Conservation (phyloP, 306 rosid genomes). For the Vigna unguiculata region DNA sequence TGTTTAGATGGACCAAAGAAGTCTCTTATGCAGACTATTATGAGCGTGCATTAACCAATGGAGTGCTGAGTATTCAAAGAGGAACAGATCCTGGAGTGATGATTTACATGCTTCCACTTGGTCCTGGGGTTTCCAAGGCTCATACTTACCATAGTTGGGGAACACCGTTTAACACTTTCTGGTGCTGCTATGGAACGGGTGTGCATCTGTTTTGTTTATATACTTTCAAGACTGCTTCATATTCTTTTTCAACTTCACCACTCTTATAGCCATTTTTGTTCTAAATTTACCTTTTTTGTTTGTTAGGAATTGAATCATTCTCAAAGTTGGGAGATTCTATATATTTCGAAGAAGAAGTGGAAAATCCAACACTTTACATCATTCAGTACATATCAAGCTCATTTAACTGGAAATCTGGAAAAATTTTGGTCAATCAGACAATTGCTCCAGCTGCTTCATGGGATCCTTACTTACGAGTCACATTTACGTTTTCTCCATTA, state of each 20-base stretch:
- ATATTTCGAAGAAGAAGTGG: slow-evolving; percentile 79
- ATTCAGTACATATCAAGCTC: slow-evolving; percentile 85
- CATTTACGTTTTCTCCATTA: slow-evolving; percentile 55
- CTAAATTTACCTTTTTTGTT: slow-evolving; percentile 24
- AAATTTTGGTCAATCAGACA: slow-evolving; percentile 56
- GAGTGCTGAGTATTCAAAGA: slow-evolving; percentile 86
- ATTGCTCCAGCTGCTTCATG: slow-evolving; percentile 62
- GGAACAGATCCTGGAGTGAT: slow-evolving; percentile 95
- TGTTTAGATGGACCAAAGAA: slow-evolving; percentile 90
- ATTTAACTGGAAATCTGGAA: slow-evolving; percentile 77
- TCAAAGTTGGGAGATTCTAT: slow-evolving; percentile 93
- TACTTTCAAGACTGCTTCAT: not conserved
- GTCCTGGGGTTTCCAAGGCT: slow-evolving; percentile 77
- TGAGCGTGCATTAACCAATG: slow-evolving; percentile 90
- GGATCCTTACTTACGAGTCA: slow-evolving; percentile 71
- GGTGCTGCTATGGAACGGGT: slow-evolving; percentile 99
- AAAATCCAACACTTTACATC: slow-evolving; percentile 65
- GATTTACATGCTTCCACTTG: slow-evolving; percentile 92
- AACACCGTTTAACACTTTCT: slow-evolving; percentile 59
- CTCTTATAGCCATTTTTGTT: not conserved
- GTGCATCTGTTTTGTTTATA: not conserved
- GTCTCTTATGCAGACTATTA: slow-evolving; percentile 84
- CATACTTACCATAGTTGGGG: slow-evolving; percentile 74
- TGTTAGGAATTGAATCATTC: slow-evolving; percentile 78
- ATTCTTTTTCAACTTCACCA: slow-evolving; percentile 12